These are phyloP conservation scores for Vaccinium myrtillus DNA, from an alignment of 148 eudicot genomes.

Conservation along the genomic window DNA sequence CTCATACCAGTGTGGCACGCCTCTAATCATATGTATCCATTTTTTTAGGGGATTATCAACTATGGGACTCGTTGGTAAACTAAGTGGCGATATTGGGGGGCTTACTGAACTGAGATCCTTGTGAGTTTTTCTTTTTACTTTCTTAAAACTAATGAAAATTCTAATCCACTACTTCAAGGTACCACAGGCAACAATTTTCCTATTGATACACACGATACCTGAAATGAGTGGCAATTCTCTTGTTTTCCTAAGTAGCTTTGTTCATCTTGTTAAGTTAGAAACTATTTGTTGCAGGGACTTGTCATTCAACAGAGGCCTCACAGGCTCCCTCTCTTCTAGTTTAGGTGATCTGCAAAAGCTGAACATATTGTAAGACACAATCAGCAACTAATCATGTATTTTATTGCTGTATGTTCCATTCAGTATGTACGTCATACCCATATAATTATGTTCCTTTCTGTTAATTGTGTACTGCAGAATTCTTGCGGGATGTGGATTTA, in stretches of 20 bases:
- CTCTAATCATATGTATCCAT: not conserved
- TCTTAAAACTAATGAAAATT: not conserved
- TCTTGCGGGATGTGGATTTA: slow-evolving; percentile 86
- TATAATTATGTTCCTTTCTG: not conserved
- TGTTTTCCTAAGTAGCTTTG: not conserved
- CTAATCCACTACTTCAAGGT: not conserved
- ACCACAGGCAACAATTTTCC: not conserved
- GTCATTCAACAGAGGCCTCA: slow-evolving; percentile 71
- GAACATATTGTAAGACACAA: slow-evolving; percentile 56
- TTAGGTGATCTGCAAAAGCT: slow-evolving; percentile 69
- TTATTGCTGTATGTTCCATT: not conserved
- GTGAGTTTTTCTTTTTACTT: slow-evolving; percentile 43
- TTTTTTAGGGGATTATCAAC: slow-evolving; percentile 68
- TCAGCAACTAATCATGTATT: slow-evolving; percentile 3
- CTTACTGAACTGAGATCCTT: slow-evolving; percentile 64
- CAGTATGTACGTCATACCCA: not conserved
- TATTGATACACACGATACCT: not conserved
- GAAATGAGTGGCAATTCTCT: not conserved
- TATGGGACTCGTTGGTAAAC: slow-evolving; percentile 70
- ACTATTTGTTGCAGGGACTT: slow-evolving; percentile 62
- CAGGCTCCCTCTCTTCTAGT: slow-evolving; percentile 65
- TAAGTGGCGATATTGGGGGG: slow-evolving; percentile 82
- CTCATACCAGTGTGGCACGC: not conserved
- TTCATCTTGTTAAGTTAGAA: slow-evolving; percentile 14
- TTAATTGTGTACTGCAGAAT: slow-evolving; percentile 48